These are phyloP conservation scores for Umbilicus rupestris DNA, from an alignment of 164 flowering plant genomes.

Conservation along the genomic window DNA sequence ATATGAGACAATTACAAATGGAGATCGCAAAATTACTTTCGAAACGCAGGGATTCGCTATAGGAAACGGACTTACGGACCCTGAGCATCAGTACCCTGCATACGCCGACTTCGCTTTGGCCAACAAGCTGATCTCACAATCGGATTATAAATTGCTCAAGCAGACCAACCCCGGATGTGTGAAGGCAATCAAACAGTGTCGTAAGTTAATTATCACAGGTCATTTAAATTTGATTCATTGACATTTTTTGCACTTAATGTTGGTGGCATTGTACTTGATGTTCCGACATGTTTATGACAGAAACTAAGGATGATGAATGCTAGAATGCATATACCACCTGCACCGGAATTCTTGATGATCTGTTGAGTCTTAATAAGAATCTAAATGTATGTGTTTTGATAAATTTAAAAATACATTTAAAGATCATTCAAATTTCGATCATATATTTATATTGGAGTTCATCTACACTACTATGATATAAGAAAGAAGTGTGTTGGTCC, in stretches of 20 bases:
- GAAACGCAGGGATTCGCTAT: slow-evolving; percentile 30
- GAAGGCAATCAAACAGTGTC: slow-evolving; percentile 21
- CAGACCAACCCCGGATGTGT: slow-evolving; percentile 16
- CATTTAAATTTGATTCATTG: too few species aligned
- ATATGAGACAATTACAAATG: too few species aligned
- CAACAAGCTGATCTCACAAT: slow-evolving; percentile 18
- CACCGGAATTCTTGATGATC: slow-evolving; percentile 38
- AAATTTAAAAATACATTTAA: neutral
- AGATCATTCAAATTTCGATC: neutral
- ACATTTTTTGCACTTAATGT: too few species aligned
- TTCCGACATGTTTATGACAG: slow-evolving; percentile 20
- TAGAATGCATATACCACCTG: slow-evolving; percentile 40
- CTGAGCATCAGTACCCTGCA: slow-evolving; percentile 23
- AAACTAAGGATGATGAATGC: slow-evolving; percentile 47
- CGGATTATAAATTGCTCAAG: slow-evolving; percentile 19
- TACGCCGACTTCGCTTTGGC: slow-evolving; percentile 27
- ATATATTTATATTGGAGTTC: neutral
- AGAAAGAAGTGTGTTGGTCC: slow-evolving; percentile 65
- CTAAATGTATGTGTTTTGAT: slow-evolving; percentile 32
- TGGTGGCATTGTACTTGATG: neutral
- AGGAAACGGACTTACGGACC: slow-evolving; percentile 30
- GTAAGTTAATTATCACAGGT: slow-evolving; percentile 9
- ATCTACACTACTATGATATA: slow-evolving; percentile 60
- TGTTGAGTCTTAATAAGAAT: slow-evolving; percentile 29
- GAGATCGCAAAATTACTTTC: neutral